Conservation (phyloP, 495 filamentous ascomycete genomes). For the Aspergillus carlsbadensis region DNA sequence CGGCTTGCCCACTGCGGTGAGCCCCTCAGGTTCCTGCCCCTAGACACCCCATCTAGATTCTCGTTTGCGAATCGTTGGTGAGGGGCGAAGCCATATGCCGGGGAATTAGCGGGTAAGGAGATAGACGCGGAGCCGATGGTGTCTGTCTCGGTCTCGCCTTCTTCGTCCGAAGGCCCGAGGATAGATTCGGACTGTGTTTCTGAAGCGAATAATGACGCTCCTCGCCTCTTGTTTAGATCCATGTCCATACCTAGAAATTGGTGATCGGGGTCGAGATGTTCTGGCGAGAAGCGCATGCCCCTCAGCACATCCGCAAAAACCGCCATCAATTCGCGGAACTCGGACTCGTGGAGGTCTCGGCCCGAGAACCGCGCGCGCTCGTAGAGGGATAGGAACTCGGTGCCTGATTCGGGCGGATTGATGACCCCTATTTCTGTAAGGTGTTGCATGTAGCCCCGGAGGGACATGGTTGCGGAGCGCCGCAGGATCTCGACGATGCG, state of each 20-base stretch:
- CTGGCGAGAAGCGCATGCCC: conserved; percentile 58
- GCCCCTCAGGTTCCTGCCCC: not conserved
- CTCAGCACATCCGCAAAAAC: conserved; percentile 81
- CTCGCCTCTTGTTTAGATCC: no score
- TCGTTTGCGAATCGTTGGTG: conserved; percentile 4
- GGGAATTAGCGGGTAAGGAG: conserved; percentile 6
- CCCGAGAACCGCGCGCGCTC: conserved; percentile 81
- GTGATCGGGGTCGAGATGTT: conserved; percentile 47
- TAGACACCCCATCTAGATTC: conserved; percentile 4
- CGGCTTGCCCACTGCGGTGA: conserved; percentile 25
- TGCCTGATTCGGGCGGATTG: conserved; percentile 50
- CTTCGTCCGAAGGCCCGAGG: conserved; percentile 46
- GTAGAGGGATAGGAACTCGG: conserved; percentile 70
- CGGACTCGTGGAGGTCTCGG: conserved; percentile 54
- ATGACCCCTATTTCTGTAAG: conserved; percentile 69
- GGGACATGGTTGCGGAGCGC: conserved; percentile 67
- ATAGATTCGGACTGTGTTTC: conserved; percentile 27
- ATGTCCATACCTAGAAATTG: conserved; percentile 31
- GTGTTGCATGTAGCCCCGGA: conserved; percentile 75
- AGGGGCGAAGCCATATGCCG: no score
- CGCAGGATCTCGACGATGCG: conserved; percentile 69
- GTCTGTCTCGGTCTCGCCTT: conserved; percentile 45
- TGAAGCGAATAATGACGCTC: not conserved
- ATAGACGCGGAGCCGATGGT: conserved; percentile 2
- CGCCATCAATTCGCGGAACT: conserved; percentile 83